A percentile compares a stretch with the other conserved stretches of the same genome.
These are phyloP conservation scores for Pseudogymnoascus sp. DNA, from an alignment of 2,329 filamentous ascomycete genomes.

Conservation along the genomic window DNA sequence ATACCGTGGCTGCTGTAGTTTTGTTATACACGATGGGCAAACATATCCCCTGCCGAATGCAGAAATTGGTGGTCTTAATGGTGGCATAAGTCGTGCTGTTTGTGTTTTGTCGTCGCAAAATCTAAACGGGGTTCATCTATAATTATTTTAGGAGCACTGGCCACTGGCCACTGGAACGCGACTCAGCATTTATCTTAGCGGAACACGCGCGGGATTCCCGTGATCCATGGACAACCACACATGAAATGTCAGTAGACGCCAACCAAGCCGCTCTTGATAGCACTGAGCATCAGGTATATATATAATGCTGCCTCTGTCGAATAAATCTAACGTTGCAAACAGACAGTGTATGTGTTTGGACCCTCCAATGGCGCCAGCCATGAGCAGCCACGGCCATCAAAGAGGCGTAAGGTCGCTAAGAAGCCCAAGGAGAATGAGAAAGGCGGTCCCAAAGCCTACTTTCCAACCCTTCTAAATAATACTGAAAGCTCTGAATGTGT, in stretches of 20 bases:
- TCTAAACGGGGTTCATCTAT: background rate
- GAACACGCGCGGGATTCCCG: background rate
- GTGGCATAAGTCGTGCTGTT: constrained; percentile 7
- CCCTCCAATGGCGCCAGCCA: constrained; percentile 34
- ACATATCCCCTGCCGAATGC: constrained; percentile 20
- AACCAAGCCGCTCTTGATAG: constrained; percentile 22
- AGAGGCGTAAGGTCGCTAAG: constrained; percentile 28
- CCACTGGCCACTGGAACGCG: background rate
- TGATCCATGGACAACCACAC: constrained; percentile 5
- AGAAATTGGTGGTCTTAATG: constrained; percentile 8
- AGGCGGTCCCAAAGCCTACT: constrained; percentile 23
- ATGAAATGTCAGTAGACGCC: constrained; percentile 25
- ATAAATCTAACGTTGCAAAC: constrained; percentile 9
- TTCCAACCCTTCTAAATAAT: constrained; percentile 47
- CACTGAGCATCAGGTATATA: constrained; percentile 26
- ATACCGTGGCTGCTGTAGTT: constrained; percentile 16
- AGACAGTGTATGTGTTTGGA: constrained; percentile 57
- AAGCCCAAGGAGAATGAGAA: constrained; percentile 10
- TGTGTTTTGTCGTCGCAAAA: constrained; percentile 4
- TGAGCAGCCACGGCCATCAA: constrained; percentile 30
- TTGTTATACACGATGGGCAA: constrained; percentile 26
- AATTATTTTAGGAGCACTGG: constrained; percentile 6
- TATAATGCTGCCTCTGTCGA: background rate
- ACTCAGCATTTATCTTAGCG: background rate
- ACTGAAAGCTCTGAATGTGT: constrained; percentile 42